These are phyloP conservation scores for Paramecium primaurelia DNA, from an alignment of 73 alveolate genomes.

Conservation along the genomic window DNA sequence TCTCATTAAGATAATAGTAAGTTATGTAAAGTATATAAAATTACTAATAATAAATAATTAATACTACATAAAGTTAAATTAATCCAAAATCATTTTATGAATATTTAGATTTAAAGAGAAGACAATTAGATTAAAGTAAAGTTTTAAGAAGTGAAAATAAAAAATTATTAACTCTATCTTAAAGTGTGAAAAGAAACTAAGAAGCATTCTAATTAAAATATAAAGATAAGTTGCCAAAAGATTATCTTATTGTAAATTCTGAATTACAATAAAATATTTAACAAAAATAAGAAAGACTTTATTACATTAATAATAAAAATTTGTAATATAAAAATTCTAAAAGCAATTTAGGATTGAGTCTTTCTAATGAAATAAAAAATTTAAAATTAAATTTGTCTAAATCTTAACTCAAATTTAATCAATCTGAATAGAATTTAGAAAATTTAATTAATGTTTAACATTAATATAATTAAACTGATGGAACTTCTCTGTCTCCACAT, in stretches of 20 bases:
- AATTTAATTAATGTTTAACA: neutral
- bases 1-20: neutral
- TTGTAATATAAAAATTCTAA: neutral
- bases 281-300: neutral
- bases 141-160: neutral
- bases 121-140: neutral
- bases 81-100: neutral
- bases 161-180: neutral
- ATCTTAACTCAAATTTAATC: neutral
- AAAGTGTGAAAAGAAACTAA: neutral
- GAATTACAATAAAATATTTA: neutral
- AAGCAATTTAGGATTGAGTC: neutral
- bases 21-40: neutral
- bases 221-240: neutral
- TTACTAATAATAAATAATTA: neutral
- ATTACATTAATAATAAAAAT: neutral
- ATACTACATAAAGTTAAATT: neutral
- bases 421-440: neutral
- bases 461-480: neutral
- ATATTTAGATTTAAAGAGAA: neutral
- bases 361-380: neutral
- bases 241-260: neutral
- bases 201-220: neutral
- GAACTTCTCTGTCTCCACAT: neutral
- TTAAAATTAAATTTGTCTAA: neutral